These are phyloP conservation scores for Fusarium sp. DNA, from an alignment of 2,329 filamentous ascomycete genomes.

Conservation along the genomic window DNA sequence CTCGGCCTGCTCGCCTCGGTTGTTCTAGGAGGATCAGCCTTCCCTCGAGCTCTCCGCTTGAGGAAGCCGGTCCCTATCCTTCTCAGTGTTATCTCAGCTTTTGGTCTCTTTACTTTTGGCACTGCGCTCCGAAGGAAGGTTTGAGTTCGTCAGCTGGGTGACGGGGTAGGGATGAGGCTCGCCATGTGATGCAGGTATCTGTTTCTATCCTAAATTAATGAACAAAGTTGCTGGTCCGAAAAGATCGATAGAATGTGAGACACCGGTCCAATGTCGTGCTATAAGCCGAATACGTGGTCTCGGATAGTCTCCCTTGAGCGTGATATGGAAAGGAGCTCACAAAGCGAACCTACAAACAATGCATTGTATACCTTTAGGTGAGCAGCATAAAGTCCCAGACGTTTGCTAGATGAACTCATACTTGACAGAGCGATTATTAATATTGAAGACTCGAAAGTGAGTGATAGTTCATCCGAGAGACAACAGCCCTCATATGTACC, in stretches of 20 bases:
- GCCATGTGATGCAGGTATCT: too few species aligned
- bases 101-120: constrained; percentile 86
- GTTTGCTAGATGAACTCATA: too few species aligned
- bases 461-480: neutral
- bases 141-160: neutral
- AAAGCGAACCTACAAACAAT: neutral
- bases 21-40: constrained; percentile 85
- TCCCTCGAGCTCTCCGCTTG: constrained; percentile 87
- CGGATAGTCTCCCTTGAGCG: neutral
- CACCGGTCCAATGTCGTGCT: too few species aligned
- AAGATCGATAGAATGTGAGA: too few species aligned
- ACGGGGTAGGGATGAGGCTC: neutral
- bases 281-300: too few species aligned
- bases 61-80: constrained; percentile 88
- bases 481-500: neutral
- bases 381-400: too few species aligned
- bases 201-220: too few species aligned
- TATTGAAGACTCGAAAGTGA: neutral
- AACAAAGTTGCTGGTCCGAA: too few species aligned
- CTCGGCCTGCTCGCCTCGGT: constrained; percentile 89
- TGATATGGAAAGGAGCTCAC: neutral
- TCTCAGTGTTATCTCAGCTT: constrained; percentile 83
- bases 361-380: neutral
- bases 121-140: constrained; percentile 70
- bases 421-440: too few species aligned